Evolutionary conservation across 169 alveolate genomes (phyloP), one percentile per base, ranked within the genome.

Genomic region (Plasmodium vivax): DNA sequence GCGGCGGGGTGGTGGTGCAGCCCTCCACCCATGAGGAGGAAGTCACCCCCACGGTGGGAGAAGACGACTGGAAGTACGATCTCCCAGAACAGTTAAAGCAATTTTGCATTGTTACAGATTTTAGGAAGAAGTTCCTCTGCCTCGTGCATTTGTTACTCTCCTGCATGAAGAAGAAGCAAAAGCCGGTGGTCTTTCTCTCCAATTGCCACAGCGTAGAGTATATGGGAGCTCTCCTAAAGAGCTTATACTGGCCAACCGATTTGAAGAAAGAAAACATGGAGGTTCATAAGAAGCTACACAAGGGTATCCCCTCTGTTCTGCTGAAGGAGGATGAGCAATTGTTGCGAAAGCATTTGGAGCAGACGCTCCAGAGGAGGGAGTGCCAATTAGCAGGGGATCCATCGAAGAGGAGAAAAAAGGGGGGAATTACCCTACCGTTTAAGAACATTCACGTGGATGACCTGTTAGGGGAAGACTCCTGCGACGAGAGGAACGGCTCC

Each of bases 181-280:
- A 94, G 88, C 83, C 93, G 41, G 85, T 96, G 41, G 85, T 96
- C 7, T 96, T 96, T 74, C 96, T 96, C 3, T 96, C 98, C 32
- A 96, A 96, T 79, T 94, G 96, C 19, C 93, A 92, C 62, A 87
- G 96, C 32, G 97, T 96, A 19, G 96, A 82, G 23, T 96, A 83
- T 68, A 77, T 95, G 51, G 88, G 93, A 45, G 38, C 73, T 2
- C 75, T 96, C 27, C 90, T 96, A 2, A 92, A 79, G 84, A 51
- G 88, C 43, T 23, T 96, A 34, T 73, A 96, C 56, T 96, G 97
- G 97, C 98, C 98, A 7, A 95, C 96, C 2, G 92, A 82, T 36
- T 56, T 75, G 38, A 82, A 92, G 10, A 92, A 71, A 32, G 77
- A 75, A 62, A 93, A 91, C 38, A 84, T 82, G n/a, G 83, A 74